A percentile compares a stretch with the other conserved stretches of the same genome.
phyloP scores from a whole-genome alignment of 768 basidiomycete species.

The Chalciporus pseudorubinellus region DNA sequence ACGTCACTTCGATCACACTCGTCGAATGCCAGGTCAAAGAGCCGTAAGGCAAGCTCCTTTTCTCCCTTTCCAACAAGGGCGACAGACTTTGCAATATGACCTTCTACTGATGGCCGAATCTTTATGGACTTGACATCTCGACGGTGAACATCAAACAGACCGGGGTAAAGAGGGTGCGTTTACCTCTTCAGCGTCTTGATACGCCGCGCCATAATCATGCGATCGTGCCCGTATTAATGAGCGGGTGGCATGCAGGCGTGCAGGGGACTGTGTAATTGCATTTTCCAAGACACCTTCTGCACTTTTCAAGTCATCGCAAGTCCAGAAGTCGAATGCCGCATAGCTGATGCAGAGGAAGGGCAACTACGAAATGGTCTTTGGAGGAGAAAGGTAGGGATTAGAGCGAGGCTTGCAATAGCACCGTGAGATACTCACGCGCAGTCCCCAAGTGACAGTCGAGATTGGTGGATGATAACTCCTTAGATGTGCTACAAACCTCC shows the following conservation, averaged over 20 bases:
- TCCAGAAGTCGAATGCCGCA: conserved; percentile 2
- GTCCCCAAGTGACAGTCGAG: background rate
- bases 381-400: too few relatives aligned
- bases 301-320: conserved; percentile 4
- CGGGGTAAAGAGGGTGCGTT: background rate
- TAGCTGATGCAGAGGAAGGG: conserved; percentile 7
- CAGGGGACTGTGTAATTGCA: conserved; percentile 4
- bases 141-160: background rate
- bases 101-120: conserved; percentile 6
- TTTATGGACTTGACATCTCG: conserved; percentile 7
- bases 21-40: conserved; percentile 15
- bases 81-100: conserved; percentile 15
- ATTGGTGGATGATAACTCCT: background rate
- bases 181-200: conserved; percentile 11
- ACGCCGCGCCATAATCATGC: conserved; percentile 8
- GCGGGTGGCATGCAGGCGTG: conserved; percentile 3
- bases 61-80: conserved; percentile 15
- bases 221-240: conserved; percentile 10
- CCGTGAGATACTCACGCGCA: background rate
- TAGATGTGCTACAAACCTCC: background rate
- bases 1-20: background rate
- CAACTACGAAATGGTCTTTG: background rate
- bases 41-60: conserved; percentile 5
- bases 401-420: too few relatives aligned
- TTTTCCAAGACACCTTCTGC: conserved; percentile 9